These are phyloP conservation scores for Plasmodium gonderi DNA, from an alignment of 169 alveolate genomes.

Conservation along the genomic window DNA sequence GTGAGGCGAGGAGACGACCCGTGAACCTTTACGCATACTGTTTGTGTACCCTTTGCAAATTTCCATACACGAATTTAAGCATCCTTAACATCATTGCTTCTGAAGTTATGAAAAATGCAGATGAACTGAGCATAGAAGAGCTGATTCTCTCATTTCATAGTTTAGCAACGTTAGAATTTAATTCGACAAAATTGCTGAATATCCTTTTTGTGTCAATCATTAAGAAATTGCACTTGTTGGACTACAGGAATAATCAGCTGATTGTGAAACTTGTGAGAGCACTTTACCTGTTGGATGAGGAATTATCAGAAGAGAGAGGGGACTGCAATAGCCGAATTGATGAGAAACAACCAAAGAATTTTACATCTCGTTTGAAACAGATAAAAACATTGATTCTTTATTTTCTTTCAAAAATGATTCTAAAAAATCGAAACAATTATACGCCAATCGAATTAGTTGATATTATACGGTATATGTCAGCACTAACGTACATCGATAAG, in stretches of 20 bases:
- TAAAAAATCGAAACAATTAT: slow-evolving; percentile 32
- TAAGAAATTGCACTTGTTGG: slow-evolving; percentile 3
- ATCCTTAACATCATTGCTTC: slow-evolving; percentile 15
- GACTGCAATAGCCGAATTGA: not conserved
- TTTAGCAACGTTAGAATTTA: slow-evolving; percentile 33
- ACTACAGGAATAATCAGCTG: slow-evolving; percentile 26
- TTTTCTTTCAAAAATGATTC: slow-evolving; percentile 21
- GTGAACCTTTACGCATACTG: slow-evolving; percentile 38
- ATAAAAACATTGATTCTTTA: slow-evolving; percentile 24
- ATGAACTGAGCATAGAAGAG: slow-evolving; percentile 48
- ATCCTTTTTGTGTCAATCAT: slow-evolving; percentile 20
- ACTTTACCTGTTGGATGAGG: not conserved
- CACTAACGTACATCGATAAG: slow-evolving; percentile 13
- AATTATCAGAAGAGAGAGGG: not conserved
- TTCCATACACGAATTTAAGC: slow-evolving; percentile 44
- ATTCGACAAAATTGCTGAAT: slow-evolving; percentile 5
- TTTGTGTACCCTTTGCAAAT: slow-evolving; percentile 35
- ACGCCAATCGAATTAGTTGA: slow-evolving; percentile 65
- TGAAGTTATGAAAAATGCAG: not conserved
- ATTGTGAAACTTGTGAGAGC: slow-evolving; percentile 23
- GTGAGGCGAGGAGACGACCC: not conserved
- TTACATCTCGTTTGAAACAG: not conserved
- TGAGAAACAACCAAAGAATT: not conserved
- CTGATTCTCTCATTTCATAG: slow-evolving; percentile 55
- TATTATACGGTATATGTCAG: slow-evolving; percentile 46